Conservation (phyloP, 495 filamentous ascomycete species). For the Neurospora terricola region DNA sequence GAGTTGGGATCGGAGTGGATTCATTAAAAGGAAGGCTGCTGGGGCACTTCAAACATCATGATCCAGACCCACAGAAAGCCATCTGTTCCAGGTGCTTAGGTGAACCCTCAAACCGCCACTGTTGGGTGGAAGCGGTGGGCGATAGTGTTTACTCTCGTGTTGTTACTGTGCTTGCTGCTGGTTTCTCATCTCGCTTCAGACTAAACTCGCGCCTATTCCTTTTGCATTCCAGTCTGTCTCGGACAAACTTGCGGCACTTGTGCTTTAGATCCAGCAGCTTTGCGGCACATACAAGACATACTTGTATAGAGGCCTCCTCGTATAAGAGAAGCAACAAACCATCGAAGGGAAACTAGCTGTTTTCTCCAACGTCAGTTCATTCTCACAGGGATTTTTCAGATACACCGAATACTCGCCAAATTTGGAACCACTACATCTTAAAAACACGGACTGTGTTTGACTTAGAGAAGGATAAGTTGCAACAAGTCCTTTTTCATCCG, state of each 20-base stretch:
- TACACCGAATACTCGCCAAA: background rate
- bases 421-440: background rate
- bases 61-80: conserved; percentile 1
- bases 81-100: background rate
- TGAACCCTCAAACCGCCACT: background rate
- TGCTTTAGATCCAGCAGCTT: background rate
- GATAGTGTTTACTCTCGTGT: background rate
- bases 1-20: background rate
- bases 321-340: background rate
- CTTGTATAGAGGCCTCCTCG: background rate
- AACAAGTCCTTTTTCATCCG: background rate
- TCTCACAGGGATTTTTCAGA: background rate
- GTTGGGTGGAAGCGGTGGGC: background rate
- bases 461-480: background rate
- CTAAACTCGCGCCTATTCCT: background rate
- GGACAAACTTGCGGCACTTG: background rate
- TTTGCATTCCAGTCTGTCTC: background rate
- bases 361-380: background rate
- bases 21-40: background rate
- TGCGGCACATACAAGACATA: background rate
- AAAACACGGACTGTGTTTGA: background rate
- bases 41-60: conserved; percentile 5
- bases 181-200: background rate
- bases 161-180: background rate
- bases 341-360: background rate